Conservation (phyloP, 805 yeast species). For the Kodamaea neixiangensis region DNA sequence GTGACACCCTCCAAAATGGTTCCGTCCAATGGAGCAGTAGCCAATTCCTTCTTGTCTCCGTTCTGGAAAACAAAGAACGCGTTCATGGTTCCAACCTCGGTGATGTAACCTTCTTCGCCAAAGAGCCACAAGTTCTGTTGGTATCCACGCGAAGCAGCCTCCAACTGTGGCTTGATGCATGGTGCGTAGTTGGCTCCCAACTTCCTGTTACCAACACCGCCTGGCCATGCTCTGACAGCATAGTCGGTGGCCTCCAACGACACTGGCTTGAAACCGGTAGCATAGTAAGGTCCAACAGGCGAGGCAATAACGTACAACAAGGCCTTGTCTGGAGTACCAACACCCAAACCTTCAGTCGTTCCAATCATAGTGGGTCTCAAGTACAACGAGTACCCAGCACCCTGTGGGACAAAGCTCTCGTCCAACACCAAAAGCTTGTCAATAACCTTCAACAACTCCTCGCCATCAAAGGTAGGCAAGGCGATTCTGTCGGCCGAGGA, state of each 20-base stretch:
- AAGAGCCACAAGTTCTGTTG: slow-evolving; percentile 97
- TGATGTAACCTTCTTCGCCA: slow-evolving; percentile 80
- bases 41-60: slow-evolving; percentile 81
- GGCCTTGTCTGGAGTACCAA: slow-evolving; percentile 78
- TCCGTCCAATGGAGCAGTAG: slow-evolving; percentile 96
- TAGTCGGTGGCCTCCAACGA: slow-evolving; percentile 91
- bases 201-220: slow-evolving; percentile 95
- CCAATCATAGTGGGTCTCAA: slow-evolving; percentile 96
- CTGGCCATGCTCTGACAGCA: slow-evolving; percentile 99
- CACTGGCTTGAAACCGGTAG: slow-evolving; percentile 95
- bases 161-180: slow-evolving; percentile 83
- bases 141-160: slow-evolving; percentile 89
- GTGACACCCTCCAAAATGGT: slow-evolving; percentile 97
- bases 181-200: slow-evolving; percentile 99
- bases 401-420: slow-evolving; percentile 75
- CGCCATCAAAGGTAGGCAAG: slow-evolving; percentile 81
- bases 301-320: slow-evolving; percentile 84
- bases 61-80: slow-evolving; percentile 84
- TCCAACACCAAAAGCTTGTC: slow-evolving; percentile 77
- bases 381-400: slow-evolving; percentile 88
- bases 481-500: slow-evolving; percentile 85
- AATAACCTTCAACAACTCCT: slow-evolving; percentile 72
- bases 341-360: slow-evolving; percentile 87
- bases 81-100: slow-evolving; percentile 99
- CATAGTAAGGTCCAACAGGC: slow-evolving; percentile 96